A percentile compares a stretch with the other conserved stretches of the same genome.
Conservation (phyloP, 192 early-diverging fungal species). For the Coemansia sp. region DNA sequence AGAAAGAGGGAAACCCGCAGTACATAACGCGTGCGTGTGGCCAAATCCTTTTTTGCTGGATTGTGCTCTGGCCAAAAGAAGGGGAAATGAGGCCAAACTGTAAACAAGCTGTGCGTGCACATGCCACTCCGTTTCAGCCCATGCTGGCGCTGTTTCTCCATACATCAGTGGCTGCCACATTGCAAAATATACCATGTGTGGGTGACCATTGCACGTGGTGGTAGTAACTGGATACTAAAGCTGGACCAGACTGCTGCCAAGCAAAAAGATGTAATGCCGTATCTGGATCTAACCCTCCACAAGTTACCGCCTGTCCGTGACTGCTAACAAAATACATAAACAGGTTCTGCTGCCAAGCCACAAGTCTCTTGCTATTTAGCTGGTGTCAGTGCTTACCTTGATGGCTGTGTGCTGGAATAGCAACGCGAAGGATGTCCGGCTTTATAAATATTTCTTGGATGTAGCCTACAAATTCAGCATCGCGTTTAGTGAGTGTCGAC, state of each 20-base stretch:
- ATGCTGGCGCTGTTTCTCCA: background rate
- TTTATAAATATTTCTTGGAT: conserved; percentile 40
- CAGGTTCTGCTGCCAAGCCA: background rate
- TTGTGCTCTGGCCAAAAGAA: background rate
- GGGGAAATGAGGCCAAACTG: background rate
- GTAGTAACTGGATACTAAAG: background rate
- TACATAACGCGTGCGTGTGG: background rate
- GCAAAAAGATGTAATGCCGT: background rate
- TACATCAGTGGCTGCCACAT: background rate
- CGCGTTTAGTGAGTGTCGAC: background rate
- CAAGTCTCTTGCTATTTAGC: background rate
- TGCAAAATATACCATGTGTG: background rate
- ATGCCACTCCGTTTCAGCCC: background rate
- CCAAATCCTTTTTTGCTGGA: background rate
- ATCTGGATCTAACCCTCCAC: background rate
- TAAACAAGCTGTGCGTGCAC: background rate
- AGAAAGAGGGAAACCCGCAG: conserved; percentile 6
- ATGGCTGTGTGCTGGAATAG: conserved; percentile 12
- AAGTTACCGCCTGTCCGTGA: background rate
- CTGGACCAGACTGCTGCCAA: background rate
- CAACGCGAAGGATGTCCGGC: conserved; percentile 32
- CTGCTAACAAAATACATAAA: background rate
- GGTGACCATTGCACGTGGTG: background rate
- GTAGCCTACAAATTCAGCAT: conserved; percentile 20
- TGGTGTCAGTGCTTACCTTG: conserved; percentile 27